phyloP scores from a whole-genome alignment of 768 basidiomycete species.

The Calvatia gigantea region DNA sequence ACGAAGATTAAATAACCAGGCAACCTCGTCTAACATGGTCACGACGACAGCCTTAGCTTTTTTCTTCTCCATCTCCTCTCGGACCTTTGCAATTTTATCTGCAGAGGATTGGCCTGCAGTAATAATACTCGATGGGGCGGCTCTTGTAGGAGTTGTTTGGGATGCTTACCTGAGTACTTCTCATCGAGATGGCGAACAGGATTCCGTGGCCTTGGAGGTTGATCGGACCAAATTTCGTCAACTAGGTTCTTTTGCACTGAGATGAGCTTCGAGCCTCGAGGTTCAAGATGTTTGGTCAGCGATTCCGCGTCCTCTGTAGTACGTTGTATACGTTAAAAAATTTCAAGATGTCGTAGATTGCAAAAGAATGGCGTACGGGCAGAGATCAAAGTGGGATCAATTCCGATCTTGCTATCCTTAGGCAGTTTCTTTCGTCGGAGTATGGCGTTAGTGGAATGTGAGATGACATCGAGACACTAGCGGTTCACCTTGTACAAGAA shows the following conservation, averaged over 20 bases:
- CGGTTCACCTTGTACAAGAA: slow-evolving; percentile 64
- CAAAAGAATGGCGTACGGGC: slow-evolving; percentile 41
- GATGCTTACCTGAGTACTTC: slow-evolving; percentile 69
- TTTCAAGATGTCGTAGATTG: not conserved
- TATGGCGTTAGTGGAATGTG: not conserved
- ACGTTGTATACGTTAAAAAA: not conserved
- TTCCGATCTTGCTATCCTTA: slow-evolving; percentile 63
- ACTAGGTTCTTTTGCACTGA: slow-evolving; percentile 71
- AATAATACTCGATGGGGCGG: too few species aligned
- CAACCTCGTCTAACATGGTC: slow-evolving; percentile 90
- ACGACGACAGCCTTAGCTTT: slow-evolving; percentile 73
- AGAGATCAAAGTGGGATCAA: slow-evolving; percentile 76
- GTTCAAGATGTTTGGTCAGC: slow-evolving; percentile 53
- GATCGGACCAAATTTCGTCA: slow-evolving; percentile 73
- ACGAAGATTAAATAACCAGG: slow-evolving; percentile 91
- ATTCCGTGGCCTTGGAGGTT: slow-evolving; percentile 67
- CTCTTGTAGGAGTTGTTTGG: too few species aligned
- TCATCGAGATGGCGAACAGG: slow-evolving; percentile 65
- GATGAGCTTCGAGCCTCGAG: slow-evolving; percentile 58
- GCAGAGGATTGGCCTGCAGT: slow-evolving; percentile 51
- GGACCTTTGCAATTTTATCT: slow-evolving; percentile 65
- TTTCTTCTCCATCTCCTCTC: slow-evolving; percentile 62
- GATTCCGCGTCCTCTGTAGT: slow-evolving; percentile 59
- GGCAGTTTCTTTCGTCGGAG: slow-evolving; percentile 49
- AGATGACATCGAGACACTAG: not conserved